Conservation (phyloP, 2,329 filamentous ascomycete genomes). For the Colletotrichum navitas region DNA sequence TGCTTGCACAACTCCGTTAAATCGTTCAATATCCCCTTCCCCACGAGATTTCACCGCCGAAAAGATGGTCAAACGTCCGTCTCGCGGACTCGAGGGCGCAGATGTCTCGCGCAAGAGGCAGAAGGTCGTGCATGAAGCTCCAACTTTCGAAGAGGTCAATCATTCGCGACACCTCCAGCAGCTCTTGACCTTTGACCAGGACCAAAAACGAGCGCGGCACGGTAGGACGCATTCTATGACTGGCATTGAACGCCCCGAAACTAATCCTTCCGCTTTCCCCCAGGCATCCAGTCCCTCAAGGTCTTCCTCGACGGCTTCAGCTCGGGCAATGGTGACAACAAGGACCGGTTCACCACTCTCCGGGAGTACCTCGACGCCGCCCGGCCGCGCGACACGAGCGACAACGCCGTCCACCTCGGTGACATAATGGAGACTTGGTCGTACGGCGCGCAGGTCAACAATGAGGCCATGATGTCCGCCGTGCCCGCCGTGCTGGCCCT, state of each 20-base stretch:
- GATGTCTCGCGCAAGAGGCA: constrained; percentile 64
- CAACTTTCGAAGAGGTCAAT: constrained; percentile 71
- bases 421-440: constrained; percentile 92
- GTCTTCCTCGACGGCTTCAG: constrained; percentile 76
- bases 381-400: constrained; percentile 59
- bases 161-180: constrained; percentile 76
- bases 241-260: not conserved
- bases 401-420: constrained; percentile 72
- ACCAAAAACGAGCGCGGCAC: constrained; percentile 75
- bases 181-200: constrained; percentile 78
- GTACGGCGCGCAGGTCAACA: constrained; percentile 82
- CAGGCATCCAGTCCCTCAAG: constrained; percentile 78
- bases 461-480: constrained; percentile 84
- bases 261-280: not conserved
- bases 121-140: constrained; percentile 68
- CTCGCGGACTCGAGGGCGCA: constrained; percentile 55
- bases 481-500: constrained; percentile 85
- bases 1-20: constrained; percentile 1
- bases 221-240: constrained; percentile 56
- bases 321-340: constrained; percentile 62
- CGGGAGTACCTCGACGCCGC: constrained; percentile 75
- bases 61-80: constrained; percentile 61
- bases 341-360: constrained; percentile 69
- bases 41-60: not conserved
- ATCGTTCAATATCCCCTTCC: not conserved